A percentile compares a stretch with the other conserved stretches of the same genome.
These are phyloP conservation scores for Areca catechu DNA, from an alignment of 176 grass and related monocot species.

Conservation along the genomic window DNA sequence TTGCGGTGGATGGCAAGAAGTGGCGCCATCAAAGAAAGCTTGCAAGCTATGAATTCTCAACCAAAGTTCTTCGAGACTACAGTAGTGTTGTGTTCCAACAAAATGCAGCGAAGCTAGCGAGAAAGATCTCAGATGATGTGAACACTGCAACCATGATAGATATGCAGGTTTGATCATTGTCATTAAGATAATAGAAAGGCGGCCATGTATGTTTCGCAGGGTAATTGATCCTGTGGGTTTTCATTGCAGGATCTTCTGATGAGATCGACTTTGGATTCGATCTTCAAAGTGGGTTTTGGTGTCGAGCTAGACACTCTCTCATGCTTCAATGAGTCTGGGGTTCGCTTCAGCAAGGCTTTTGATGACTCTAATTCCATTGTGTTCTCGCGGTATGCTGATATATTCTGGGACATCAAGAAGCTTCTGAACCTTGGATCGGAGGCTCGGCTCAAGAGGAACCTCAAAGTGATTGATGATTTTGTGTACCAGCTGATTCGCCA, in stretches of 20 bases:
- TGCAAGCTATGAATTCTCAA: slow-evolving; percentile 64
- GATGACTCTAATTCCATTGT: slow-evolving; percentile 45
- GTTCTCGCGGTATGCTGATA: slow-evolving; percentile 35
- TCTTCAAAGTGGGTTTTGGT: slow-evolving; percentile 53
- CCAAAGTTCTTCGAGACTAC: slow-evolving; percentile 42
- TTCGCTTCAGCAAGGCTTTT: slow-evolving; percentile 35
- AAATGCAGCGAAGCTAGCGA: slow-evolving; percentile 31
- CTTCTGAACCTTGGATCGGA: slow-evolving; percentile 57
- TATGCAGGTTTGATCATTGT: background rate
- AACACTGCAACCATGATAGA: background rate
- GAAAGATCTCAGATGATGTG: slow-evolving; percentile 11
- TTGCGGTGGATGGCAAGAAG: slow-evolving; percentile 48
- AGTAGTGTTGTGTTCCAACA: slow-evolving; percentile 25
- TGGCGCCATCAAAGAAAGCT: slow-evolving; percentile 64
- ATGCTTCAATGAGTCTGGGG: slow-evolving; percentile 22
- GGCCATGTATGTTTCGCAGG: too few species aligned
- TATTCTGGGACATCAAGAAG: slow-evolving; percentile 52
- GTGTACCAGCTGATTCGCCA: slow-evolving; percentile 45
- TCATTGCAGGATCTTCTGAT: slow-evolving; percentile 42
- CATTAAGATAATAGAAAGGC: background rate
- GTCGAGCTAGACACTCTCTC: slow-evolving; percentile 38
- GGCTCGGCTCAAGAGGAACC: slow-evolving; percentile 35
- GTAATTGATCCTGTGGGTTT: too few species aligned
- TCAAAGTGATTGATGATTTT: slow-evolving; percentile 49
- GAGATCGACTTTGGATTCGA: slow-evolving; percentile 58